These are phyloP conservation scores for Podospora pseudoanserina DNA, from an alignment of 495 filamentous ascomycete species.

Conservation along the genomic window DNA sequence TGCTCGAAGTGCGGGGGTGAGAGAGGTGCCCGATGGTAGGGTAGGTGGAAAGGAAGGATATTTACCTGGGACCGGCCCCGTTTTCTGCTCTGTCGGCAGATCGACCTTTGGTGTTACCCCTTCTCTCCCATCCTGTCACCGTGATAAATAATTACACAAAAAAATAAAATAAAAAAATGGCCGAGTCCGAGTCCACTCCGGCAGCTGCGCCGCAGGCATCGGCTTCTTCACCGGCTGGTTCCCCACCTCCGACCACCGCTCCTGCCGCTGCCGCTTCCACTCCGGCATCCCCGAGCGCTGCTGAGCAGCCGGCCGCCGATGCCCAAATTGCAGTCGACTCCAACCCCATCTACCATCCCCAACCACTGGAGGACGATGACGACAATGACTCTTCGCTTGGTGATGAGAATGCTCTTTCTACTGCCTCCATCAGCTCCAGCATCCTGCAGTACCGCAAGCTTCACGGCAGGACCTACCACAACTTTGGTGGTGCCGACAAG, in stretches of 20 bases:
- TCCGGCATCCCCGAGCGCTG: background rate
- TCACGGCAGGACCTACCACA: conserved; percentile 8
- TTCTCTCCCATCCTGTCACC: background rate
- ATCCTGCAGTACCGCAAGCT: conserved; percentile 7
- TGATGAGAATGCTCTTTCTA: background rate
- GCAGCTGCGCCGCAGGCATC: background rate
- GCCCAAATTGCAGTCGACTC: background rate
- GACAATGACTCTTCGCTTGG: conserved; percentile 1
- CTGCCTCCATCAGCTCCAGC: conserved; percentile 9
- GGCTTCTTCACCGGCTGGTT: background rate
- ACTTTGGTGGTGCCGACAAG: background rate
- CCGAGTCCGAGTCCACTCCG: background rate
- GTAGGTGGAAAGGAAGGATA: background rate
- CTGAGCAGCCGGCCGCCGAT: no score
- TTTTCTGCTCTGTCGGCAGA: no score
- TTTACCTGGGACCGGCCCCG: background rate
- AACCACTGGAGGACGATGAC: background rate
- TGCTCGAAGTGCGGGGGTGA: background rate
- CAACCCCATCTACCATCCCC: background rate
- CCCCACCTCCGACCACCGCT: background rate
- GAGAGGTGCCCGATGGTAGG: background rate
- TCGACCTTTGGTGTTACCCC: no score
- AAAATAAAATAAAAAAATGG: background rate
- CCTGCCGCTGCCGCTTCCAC: background rate
- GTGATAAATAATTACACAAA: no score